Conservation (phyloP, 2,329 filamentous ascomycete species). For the Ramularia endophylla region DNA sequence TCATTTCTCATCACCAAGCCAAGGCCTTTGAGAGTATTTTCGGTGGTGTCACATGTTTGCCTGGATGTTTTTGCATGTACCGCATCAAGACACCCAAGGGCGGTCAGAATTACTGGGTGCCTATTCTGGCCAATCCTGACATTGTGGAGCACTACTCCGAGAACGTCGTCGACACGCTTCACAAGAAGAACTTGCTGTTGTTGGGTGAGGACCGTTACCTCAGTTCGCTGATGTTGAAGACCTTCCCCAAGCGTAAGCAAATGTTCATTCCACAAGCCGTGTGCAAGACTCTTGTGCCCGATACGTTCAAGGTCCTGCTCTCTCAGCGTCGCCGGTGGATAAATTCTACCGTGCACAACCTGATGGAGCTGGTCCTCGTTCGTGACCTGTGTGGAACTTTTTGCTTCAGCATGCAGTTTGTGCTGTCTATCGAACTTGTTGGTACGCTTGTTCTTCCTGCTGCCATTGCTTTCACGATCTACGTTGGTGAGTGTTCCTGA, state of each 20-base stretch:
- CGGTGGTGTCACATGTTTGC: conserved; percentile 96
- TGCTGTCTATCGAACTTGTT: conserved; percentile 90
- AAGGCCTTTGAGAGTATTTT: conserved; percentile 99
- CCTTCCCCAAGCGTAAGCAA: conserved; percentile 98
- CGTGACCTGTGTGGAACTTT: conserved; percentile 96
- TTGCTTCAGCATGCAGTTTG: conserved; percentile 99
- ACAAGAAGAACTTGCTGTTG: conserved; percentile 92
- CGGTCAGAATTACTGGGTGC: conserved; percentile 98
- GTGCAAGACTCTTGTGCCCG: conserved; percentile 96
- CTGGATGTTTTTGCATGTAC: conserved; percentile 99
- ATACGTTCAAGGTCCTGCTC: conserved; percentile 83
- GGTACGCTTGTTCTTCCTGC: conserved; percentile 93
- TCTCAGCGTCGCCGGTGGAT: conserved; percentile 98
- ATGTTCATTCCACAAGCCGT: conserved; percentile 98
- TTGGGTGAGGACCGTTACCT: conserved; percentile 93
- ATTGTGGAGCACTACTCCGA: conserved; percentile 99
- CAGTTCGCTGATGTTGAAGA: conserved; percentile 95
- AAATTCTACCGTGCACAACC: conserved; percentile 97
- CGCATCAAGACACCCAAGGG: conserved; percentile 99
- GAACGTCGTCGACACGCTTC: conserved; percentile 95
- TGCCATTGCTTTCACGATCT: conserved; percentile 94
- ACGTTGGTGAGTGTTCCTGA: conserved; percentile 82
- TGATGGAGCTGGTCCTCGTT: conserved; percentile 95
- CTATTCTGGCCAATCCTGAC: conserved; percentile 95
- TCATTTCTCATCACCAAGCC: conserved; percentile 93